Base-by-base conservation (phyloP, 352 stramenopile genomes). In the Phytophthora pisi region DNA sequence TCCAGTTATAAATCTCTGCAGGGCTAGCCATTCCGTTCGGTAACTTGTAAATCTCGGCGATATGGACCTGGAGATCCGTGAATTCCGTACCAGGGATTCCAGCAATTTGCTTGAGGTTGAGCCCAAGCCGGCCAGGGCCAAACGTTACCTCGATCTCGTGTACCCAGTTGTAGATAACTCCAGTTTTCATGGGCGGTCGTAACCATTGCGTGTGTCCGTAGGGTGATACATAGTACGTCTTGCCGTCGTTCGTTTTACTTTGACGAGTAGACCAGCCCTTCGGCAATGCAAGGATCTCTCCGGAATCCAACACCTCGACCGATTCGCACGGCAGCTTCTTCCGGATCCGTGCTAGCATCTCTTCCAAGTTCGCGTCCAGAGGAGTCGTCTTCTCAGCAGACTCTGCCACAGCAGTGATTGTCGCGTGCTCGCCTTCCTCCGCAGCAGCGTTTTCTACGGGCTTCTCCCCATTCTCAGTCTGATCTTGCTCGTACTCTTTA, bases 1-100 rank as follows among this genome's bases (percentile, higher is more conserved):
- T 89, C 88, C 88, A 96, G 68, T 96, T 96, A 77, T 96, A 96
- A 61, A 96, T 92, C 72, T 96, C 88, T 5, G 88, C 88, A 45
- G 88, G 88, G 70, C 84, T 93, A 38, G 88, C 82, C 72, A 93
- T 83, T 23, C 88, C 88, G 45, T 88, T 95, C 16, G 79, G 75
- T 11, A 96, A 64, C 81, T 94, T 94, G 69, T 94, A 94, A 50
- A 95, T 90, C 57, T 95, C 87, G 0, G 81, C 80, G 42, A 93
- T 92, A 50, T 93, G 80, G 31, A 95, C 87, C 66, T 88, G 74
- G 26, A 95, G 63, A 55, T 95, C 87, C 9, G 84, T 83, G 52
- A 95, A 95, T 15, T 71, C 62, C 4, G 80, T 86, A 1, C 88
- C 88, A 42, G 88, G 86, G 13, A 92, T 77, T 13, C 75, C 81